A percentile compares a stretch with the other conserved stretches of the same genome.
These are phyloP conservation scores for Rhodosporidiobolus sp. DNA, from an alignment of 768 basidiomycete species.

Conservation along the genomic window DNA sequence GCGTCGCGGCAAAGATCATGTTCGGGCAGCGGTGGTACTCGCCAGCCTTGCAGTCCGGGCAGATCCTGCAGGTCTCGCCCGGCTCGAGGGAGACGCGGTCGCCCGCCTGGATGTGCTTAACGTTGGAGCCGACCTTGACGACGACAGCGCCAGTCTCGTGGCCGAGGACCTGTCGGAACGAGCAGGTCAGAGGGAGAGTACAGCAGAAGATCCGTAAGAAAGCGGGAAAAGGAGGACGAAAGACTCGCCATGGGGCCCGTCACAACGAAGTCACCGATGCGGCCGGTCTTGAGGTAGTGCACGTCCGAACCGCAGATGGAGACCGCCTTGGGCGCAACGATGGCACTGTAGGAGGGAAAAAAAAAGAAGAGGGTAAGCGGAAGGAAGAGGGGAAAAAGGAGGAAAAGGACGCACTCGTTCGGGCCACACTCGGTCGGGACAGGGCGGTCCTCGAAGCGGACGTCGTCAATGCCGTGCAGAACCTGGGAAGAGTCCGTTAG, in stretches of 20 bases:
- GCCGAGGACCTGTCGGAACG: constrained; percentile 54
- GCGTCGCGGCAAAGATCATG: constrained; percentile 72
- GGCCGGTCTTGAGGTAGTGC: constrained; percentile 73
- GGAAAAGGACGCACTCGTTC: constrained; percentile 30
- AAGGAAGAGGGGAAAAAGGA: too few relatives aligned
- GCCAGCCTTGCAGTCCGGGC: constrained; percentile 53
- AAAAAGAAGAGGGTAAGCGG: neutral
- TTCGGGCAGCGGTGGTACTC: constrained; percentile 65
- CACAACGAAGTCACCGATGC: constrained; percentile 71
- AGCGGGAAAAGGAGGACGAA: too few relatives aligned
- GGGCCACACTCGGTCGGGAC: constrained; percentile 63
- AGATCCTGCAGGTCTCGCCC: constrained; percentile 69
- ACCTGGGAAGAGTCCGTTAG: constrained; percentile 49
- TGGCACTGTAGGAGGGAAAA: constrained; percentile 67
- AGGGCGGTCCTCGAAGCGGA: constrained; percentile 67
- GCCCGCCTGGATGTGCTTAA: constrained; percentile 72
- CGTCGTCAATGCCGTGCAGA: constrained; percentile 64
- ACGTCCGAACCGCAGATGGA: constrained; percentile 54
- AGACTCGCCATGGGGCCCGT: constrained; percentile 62
- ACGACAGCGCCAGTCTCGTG: constrained; percentile 63
- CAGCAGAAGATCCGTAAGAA: too few relatives aligned
- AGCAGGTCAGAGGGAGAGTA: too few relatives aligned
- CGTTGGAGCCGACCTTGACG: constrained; percentile 68
- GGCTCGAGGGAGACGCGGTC: constrained; percentile 83
- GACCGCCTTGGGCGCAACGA: constrained; percentile 69